Base-by-base conservation (phyloP, 2,329 filamentous ascomycete species). In the Exserohilum turcica region DNA sequence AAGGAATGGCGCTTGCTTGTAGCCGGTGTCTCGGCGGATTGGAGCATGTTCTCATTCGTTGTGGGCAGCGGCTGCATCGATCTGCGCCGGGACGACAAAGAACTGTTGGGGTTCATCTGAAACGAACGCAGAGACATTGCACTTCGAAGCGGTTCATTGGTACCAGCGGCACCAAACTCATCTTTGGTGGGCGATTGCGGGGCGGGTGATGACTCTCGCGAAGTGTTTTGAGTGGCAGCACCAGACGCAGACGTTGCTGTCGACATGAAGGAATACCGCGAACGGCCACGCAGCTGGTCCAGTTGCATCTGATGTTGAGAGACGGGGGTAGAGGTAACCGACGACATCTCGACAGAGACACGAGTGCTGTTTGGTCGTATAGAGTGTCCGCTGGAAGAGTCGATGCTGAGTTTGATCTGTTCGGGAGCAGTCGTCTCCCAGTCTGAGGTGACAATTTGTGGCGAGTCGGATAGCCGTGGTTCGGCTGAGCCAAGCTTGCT, bases 31-130 rank as follows among this genome's bases (percentile, higher is more conserved):
- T 52, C 47, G 18, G 59, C 57, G 32, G 67, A 60, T 52, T 66
- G 52, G n/a, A 59, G 60, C 28, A 54, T 61, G 48, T 74, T 59
- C 49, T 74, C 72, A 54, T 71, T 65, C 10, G 72, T 74, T 42
- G 70, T 63, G 2, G 72, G 72, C 13, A 75, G 56, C 33, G 70
- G 70, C 33, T 74, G 72, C 67, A 75, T 74, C 28, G 74, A 76
- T 57, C 74, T 65, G 33, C 74, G 65, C 15, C 73, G 67, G 49
- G 61, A 70, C 13, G 66, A 59, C 29, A 58, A 62, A 24, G 60
- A 49, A 28, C 60, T 67, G 43, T 54, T 70, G 7, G 72, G 73
- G 40, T 69, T 74, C 65, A 73, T 75, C 43, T 74, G 69, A 53
- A 74, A 73, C 32, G 73, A 74, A 37, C 66, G 74, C 47, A 74